Evolutionary conservation across 2,329 filamentous ascomycete genomes (phyloP).

Genomic region (Botrytis paeoniae): DNA sequence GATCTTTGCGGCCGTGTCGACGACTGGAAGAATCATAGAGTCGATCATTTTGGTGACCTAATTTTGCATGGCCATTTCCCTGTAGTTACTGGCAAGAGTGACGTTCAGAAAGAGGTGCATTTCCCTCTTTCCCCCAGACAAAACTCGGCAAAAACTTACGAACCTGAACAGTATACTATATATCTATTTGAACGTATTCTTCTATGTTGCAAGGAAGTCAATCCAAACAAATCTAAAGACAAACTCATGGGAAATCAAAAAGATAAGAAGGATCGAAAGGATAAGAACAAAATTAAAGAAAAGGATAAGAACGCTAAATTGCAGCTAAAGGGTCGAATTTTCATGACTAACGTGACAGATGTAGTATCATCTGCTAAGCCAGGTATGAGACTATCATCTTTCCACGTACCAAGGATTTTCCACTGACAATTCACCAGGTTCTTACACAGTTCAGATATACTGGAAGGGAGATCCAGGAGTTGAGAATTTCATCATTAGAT

Average conservation of each 20-base stretch:
- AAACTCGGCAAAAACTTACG: slow-evolving; percentile 31
- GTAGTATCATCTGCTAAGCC: slow-evolving; percentile 84
- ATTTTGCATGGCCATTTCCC: slow-evolving; percentile 87
- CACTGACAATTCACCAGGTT: slow-evolving; percentile 55
- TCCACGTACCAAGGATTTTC: neutral
- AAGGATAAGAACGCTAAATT: slow-evolving; percentile 68
- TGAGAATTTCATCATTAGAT: slow-evolving; percentile 94
- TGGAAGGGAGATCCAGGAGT: slow-evolving; percentile 97
- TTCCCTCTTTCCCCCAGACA: slow-evolving; percentile 9
- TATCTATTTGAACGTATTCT: slow-evolving; percentile 96
- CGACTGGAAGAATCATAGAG: slow-evolving; percentile 92
- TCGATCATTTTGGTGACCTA: slow-evolving; percentile 87
- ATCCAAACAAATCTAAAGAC: slow-evolving; percentile 74
- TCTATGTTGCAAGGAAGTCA: slow-evolving; percentile 93
- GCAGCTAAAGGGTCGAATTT: slow-evolving; percentile 94
- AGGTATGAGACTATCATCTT: slow-evolving; percentile 53
- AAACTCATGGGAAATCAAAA: slow-evolving; percentile 66
- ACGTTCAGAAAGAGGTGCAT: slow-evolving; percentile 74
- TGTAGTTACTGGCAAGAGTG: slow-evolving; percentile 84
- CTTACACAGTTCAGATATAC: slow-evolving; percentile 94
- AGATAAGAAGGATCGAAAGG: slow-evolving; percentile 71
- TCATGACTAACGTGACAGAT: slow-evolving; percentile 98
- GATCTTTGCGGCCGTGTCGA: slow-evolving; percentile 83
- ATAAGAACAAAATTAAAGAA: slow-evolving; percentile 72
- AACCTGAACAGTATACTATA: slow-evolving; percentile 74